These are phyloP conservation scores for Endoconidiophora laricicola DNA, from an alignment of 2,329 filamentous ascomycete genomes.

Conservation along the genomic window DNA sequence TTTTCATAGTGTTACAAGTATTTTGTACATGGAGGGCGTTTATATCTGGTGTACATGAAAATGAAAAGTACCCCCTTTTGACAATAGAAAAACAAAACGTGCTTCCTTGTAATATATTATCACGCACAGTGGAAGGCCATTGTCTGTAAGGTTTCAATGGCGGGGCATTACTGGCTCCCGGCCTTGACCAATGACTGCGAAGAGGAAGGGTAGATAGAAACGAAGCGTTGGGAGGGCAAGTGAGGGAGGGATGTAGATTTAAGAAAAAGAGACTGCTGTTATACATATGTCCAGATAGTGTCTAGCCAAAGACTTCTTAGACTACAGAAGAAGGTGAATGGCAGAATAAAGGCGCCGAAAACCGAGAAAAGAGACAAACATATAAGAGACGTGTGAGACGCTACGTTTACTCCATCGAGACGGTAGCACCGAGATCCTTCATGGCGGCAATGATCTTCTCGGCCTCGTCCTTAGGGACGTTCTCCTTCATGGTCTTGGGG, in stretches of 20 bases:
- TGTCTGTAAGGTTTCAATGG: not conserved
- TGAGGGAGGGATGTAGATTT: too few species aligned
- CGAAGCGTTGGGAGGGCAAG: not conserved
- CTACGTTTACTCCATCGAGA: conserved; percentile 61
- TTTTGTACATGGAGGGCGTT: too few species aligned
- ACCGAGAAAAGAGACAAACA: not conserved
- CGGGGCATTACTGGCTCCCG: not conserved
- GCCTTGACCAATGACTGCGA: not conserved
- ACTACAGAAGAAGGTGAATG: not conserved
- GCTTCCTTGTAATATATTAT: conserved; percentile 4
- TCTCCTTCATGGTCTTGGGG: conserved; percentile 98
- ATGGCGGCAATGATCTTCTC: conserved; percentile 95
- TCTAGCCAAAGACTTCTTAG: not conserved
- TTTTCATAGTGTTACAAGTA: too few species aligned
- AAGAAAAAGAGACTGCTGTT: conserved; percentile 2
- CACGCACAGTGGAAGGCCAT: conserved; percentile 1
- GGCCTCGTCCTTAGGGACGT: conserved; percentile 93
- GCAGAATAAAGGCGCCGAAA: not conserved
- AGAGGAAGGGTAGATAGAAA: not conserved
- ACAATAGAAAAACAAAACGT: not conserved
- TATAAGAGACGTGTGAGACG: not conserved
- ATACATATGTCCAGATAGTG: conserved; percentile 1
- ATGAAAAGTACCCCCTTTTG: not conserved
- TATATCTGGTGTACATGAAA: not conserved
- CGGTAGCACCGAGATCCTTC: conserved; percentile 83